Evolutionary conservation across 1,284 basidiomycete species (phyloP).

Genomic region (Sanguinoderma infundibulare): DNA sequence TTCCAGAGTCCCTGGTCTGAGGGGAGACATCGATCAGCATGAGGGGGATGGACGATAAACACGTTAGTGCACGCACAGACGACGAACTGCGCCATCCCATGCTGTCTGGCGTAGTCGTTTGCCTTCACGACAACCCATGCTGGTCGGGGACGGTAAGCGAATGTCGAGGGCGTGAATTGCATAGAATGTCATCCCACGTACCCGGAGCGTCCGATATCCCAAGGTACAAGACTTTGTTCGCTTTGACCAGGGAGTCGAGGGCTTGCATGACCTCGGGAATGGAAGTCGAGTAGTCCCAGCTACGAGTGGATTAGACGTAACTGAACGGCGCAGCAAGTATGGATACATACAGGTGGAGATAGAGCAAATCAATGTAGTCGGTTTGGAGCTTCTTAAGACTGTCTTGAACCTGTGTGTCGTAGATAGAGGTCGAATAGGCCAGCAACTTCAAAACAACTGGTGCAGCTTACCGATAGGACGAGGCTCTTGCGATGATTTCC

Average conservation of each 20-base stretch:
- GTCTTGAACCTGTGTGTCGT: conserved; percentile 38
- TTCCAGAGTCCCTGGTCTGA: conserved; percentile 53
- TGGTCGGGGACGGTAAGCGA: neutral
- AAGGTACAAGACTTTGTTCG: conserved; percentile 44
- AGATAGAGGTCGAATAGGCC: neutral
- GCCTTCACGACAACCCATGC: conserved; percentile 58
- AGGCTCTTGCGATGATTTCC: conserved; percentile 22
- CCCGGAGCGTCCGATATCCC: conserved; percentile 47
- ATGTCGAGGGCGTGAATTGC: neutral
- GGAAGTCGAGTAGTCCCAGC: conserved; percentile 56
- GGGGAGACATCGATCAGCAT: too few species aligned
- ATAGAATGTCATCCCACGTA: neutral
- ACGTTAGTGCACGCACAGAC: conserved; percentile 44
- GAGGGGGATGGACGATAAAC: too few species aligned
- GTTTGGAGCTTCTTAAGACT: conserved; percentile 63
- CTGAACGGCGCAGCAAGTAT: neutral
- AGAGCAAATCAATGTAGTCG: conserved; percentile 54
- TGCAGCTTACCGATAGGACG: conserved; percentile 12
- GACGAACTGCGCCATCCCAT: conserved; percentile 53
- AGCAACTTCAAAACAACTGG: too few species aligned
- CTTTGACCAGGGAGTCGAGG: conserved; percentile 40
- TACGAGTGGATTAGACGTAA: conserved; percentile 37
- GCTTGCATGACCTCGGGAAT: conserved; percentile 59
- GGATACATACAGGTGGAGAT: conserved; percentile 29
- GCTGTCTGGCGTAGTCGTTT: conserved; percentile 54